Evolutionary conservation across 2,329 filamentous ascomycete species (phyloP).

Genomic region (Claviceps sp.): DNA sequence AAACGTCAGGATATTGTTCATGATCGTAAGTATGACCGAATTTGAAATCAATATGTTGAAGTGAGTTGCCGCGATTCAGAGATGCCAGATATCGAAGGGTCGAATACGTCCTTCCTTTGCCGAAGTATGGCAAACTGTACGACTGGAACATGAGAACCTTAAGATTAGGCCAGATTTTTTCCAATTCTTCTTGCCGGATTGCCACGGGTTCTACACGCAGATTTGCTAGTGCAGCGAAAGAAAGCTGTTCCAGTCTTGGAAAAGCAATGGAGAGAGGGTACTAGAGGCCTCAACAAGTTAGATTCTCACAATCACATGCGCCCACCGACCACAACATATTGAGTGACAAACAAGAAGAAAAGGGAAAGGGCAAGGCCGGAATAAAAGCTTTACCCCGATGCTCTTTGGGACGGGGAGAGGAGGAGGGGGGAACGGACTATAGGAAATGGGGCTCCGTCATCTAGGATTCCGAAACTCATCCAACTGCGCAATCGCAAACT

Average conservation of each 20-base stretch:
- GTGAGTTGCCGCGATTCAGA: constrained; percentile 7
- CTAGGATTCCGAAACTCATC: background rate
- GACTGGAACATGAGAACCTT: constrained; percentile 11
- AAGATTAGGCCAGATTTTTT: background rate
- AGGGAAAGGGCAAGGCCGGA: too few relatives aligned
- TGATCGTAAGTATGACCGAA: too few relatives aligned
- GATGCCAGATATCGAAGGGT: constrained; percentile 14
- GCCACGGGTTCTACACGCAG: too few relatives aligned
- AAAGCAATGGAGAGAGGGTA: constrained; percentile 8
- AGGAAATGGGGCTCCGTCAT: too few relatives aligned
- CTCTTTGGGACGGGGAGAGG: background rate
- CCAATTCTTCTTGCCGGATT: constrained; percentile 8
- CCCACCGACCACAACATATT: too few relatives aligned
- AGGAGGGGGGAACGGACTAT: background rate
- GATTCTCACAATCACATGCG: too few relatives aligned
- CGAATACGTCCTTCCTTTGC: background rate
- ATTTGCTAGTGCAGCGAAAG: too few relatives aligned
- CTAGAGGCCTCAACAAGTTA: constrained; percentile 7
- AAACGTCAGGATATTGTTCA: constrained; percentile 8
- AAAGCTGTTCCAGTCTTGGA: constrained; percentile 5
- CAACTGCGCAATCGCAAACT: constrained; percentile 12
- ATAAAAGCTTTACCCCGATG: too few relatives aligned
- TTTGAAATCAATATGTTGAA: constrained; percentile 20
- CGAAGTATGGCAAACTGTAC: too few relatives aligned
- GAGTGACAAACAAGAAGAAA: too few relatives aligned